Conservation (phyloP, 768 basidiomycete species). For the Coprinopsis strossmayeri region DNA sequence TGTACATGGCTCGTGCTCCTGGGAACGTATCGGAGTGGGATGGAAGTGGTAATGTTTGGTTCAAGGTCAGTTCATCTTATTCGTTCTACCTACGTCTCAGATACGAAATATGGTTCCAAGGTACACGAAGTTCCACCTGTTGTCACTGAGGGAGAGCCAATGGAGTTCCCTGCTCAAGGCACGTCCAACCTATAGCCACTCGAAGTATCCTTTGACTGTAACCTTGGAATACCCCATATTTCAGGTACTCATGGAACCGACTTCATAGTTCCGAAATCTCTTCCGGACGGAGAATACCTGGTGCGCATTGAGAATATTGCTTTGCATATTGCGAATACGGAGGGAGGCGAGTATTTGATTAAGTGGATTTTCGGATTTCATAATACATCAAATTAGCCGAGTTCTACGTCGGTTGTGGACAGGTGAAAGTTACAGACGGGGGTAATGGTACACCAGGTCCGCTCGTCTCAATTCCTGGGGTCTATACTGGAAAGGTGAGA, state of each 20-base stretch:
- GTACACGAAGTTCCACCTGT: slow-evolving; percentile 30
- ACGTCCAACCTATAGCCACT: neutral
- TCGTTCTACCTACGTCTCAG: too few relatives aligned
- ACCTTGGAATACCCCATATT: neutral
- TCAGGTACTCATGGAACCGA: slow-evolving; percentile 14
- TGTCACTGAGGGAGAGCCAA: slow-evolving; percentile 31
- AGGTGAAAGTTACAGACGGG: slow-evolving; percentile 30
- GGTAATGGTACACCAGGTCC: slow-evolving; percentile 16
- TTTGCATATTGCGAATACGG: slow-evolving; percentile 28
- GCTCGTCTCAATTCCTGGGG: slow-evolving; percentile 20
- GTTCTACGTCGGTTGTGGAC: slow-evolving; percentile 29
- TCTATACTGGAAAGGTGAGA: slow-evolving; percentile 19
- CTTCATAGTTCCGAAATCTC: slow-evolving; percentile 28
- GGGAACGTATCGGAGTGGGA: slow-evolving; percentile 31
- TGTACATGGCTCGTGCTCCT: slow-evolving; percentile 44
- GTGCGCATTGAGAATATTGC: slow-evolving; percentile 36
- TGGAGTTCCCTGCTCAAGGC: slow-evolving; percentile 33
- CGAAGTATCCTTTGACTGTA: neutral
- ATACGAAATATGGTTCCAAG: neutral
- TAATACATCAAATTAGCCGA: slow-evolving; percentile 15
- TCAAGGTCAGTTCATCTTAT: slow-evolving; percentile 31
- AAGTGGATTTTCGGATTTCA: neutral
- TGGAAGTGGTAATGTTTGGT: slow-evolving; percentile 37
- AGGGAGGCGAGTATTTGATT: slow-evolving; percentile 25
- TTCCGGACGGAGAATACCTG: slow-evolving; percentile 33